Evolutionary conservation across 2,329 filamentous ascomycete species (phyloP).

Genomic region (Aureobasidium sp.): DNA sequence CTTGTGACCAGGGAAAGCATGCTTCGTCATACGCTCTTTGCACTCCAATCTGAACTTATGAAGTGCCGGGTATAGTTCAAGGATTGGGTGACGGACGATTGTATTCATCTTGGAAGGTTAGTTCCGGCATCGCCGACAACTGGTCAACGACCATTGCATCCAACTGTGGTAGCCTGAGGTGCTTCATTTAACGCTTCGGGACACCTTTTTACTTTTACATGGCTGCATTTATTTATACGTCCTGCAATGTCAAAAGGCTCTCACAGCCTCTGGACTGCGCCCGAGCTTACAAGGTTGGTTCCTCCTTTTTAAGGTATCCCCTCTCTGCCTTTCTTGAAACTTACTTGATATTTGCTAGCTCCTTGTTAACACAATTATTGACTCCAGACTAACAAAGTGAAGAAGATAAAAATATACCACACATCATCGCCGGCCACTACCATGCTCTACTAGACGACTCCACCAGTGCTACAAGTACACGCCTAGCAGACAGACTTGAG

Average conservation of each 20-base stretch:
- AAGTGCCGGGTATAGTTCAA: not conserved
- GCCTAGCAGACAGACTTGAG: not conserved
- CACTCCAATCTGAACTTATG: not conserved
- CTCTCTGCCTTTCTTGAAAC: not conserved
- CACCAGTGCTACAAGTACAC: not conserved
- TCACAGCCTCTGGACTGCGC: not conserved
- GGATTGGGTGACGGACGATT: not conserved
- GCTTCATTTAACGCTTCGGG: conserved; percentile 7
- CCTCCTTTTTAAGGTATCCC: not conserved
- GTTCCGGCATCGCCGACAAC: not conserved
- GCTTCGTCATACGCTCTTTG: not conserved
- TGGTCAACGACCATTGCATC: not conserved
- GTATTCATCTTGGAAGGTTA: not conserved
- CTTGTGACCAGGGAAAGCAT: not conserved
- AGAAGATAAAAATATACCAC: not conserved
- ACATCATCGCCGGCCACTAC: not conserved
- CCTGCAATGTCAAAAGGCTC: not conserved
- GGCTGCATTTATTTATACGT: not conserved
- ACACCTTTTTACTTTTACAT: conserved; percentile 5
- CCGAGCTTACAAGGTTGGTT: not conserved
- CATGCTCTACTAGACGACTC: not conserved
- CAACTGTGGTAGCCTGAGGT: conserved; percentile 1
- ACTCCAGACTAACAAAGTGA: not conserved
- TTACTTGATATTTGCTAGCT: not conserved
- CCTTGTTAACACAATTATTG: not conserved